A percentile compares a stretch with the other conserved stretches of the same genome.
These are phyloP conservation scores for Ceratocystis eucalypticola DNA, from an alignment of 2,329 filamentous ascomycete genomes.

Conservation along the genomic window DNA sequence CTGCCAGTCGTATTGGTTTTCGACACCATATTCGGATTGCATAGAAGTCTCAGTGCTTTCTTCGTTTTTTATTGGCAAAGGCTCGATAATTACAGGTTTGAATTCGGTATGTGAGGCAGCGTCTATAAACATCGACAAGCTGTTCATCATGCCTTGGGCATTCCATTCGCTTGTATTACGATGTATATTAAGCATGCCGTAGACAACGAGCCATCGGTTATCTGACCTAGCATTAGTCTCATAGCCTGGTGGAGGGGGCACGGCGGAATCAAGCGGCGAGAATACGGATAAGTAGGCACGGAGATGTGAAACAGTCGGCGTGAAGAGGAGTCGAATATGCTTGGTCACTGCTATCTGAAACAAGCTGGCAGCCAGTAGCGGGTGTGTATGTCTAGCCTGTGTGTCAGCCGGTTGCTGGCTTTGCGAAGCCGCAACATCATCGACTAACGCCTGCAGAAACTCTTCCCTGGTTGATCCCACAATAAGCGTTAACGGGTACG, in stretches of 20 bases:
- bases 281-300: constrained; percentile 59
- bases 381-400: constrained; percentile 19
- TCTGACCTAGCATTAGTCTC: constrained; percentile 9
- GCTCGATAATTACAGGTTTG: constrained; percentile 36
- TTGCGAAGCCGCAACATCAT: constrained; percentile 29
- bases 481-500: constrained; percentile 50
- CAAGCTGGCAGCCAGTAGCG: constrained; percentile 50
- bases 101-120: constrained; percentile 36
- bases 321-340: constrained; percentile 57
- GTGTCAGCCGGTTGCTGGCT: constrained; percentile 21
- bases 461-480: constrained; percentile 52
- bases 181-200: constrained; percentile 53
- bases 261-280: constrained; percentile 27
- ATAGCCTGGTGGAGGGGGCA: constrained; percentile 28
- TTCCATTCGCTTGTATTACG: constrained; percentile 59
- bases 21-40: not conserved
- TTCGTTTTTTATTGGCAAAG: constrained; percentile 20
- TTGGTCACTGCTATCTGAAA: constrained; percentile 54
- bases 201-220: constrained; percentile 42
- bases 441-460: constrained; percentile 49
- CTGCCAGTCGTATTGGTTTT: not conserved
- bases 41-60: not conserved
- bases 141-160: constrained; percentile 54
- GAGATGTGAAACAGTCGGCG: constrained; percentile 61
- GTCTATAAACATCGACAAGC: constrained; percentile 50